phyloP scores from a whole-genome alignment of 495 filamentous ascomycete genomes.

The Astrocystis sublimbata region DNA sequence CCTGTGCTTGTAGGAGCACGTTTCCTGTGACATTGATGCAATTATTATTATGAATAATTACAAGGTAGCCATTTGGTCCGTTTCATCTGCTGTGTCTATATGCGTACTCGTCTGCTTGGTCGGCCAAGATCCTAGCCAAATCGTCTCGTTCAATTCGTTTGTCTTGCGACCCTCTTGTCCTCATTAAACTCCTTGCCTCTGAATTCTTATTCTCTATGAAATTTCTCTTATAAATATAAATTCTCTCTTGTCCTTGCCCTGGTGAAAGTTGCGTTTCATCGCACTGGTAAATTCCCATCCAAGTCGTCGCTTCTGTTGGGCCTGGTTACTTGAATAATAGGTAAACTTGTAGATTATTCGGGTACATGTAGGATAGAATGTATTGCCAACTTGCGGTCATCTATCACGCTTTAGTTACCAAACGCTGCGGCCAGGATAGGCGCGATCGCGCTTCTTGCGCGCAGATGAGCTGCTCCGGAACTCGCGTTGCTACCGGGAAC shows the following conservation, averaged over 20 bases:
- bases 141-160: not conserved
- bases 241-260: not conserved
- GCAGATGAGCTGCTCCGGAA: constrained; percentile 49
- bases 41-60: constrained; percentile 20
- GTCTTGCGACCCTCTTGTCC: not conserved
- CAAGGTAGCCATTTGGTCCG: not conserved
- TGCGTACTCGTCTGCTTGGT: not conserved
- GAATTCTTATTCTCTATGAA: not conserved
- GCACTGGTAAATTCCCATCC: too few species aligned
- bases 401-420: constrained; percentile 28
- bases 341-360: not conserved
- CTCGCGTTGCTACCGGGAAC: constrained; percentile 40
- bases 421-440: constrained; percentile 57
- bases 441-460: constrained; percentile 50
- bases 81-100: constrained; percentile 5
- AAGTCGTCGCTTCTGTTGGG: not conserved
- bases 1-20: constrained; percentile 11
- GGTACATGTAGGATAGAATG: not conserved
- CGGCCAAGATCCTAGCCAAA: not conserved
- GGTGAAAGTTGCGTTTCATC: too few species aligned
- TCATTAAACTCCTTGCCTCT: not conserved
- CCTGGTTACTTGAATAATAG: not conserved
- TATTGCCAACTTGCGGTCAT: too few species aligned
- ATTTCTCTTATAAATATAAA: not conserved
- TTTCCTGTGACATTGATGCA: constrained; percentile 30